Evolutionary conservation across 495 filamentous ascomycete genomes (phyloP).

Genomic region (Tuber aestivum): DNA sequence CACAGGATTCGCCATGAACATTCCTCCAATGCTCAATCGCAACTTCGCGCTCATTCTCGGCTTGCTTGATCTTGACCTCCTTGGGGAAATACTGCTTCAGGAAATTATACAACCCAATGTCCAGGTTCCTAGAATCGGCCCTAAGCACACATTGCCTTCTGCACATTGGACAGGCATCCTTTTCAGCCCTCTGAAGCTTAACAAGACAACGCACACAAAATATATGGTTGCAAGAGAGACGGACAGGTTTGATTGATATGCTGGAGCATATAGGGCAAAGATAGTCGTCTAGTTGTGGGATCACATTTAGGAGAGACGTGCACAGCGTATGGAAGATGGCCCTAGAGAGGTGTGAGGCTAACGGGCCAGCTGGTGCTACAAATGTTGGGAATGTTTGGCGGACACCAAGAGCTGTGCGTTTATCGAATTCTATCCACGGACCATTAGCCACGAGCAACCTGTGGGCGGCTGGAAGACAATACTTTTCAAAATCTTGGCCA

Average conservation of each 20-base stretch:
- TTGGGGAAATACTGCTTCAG: slow-evolving; percentile 63
- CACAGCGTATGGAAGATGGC: slow-evolving; percentile 61
- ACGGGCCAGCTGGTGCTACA: slow-evolving; percentile 49
- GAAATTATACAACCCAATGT: slow-evolving; percentile 55
- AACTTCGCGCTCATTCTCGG: slow-evolving; percentile 41
- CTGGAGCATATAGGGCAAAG: slow-evolving; percentile 66
- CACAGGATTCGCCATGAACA: slow-evolving; percentile 22
- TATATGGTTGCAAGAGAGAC: slow-evolving; percentile 58
- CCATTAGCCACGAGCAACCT: slow-evolving; percentile 11
- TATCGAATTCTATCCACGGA: slow-evolving; percentile 61
- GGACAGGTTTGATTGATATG: slow-evolving; percentile 61
- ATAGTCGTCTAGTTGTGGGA: slow-evolving; percentile 68
- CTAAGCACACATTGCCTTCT: slow-evolving; percentile 55
- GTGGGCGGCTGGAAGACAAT: slow-evolving; percentile 8
- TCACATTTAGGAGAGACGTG: slow-evolving; percentile 56
- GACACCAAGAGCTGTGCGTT: slow-evolving; percentile 63
- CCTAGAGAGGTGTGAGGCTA: slow-evolving; percentile 56
- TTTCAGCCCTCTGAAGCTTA: slow-evolving; percentile 58
- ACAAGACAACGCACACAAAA: slow-evolving; percentile 71
- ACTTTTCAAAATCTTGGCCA: slow-evolving; percentile 75
- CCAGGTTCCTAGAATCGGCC: slow-evolving; percentile 58
- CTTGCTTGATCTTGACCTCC: slow-evolving; percentile 54
- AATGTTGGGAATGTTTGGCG: slow-evolving; percentile 51
- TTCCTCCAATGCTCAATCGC: slow-evolving; percentile 39
- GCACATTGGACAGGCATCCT: slow-evolving; percentile 62